These are phyloP conservation scores for Triticum timopheevii DNA, from an alignment of 176 grass and related monocot genomes.

Conservation along the genomic window DNA sequence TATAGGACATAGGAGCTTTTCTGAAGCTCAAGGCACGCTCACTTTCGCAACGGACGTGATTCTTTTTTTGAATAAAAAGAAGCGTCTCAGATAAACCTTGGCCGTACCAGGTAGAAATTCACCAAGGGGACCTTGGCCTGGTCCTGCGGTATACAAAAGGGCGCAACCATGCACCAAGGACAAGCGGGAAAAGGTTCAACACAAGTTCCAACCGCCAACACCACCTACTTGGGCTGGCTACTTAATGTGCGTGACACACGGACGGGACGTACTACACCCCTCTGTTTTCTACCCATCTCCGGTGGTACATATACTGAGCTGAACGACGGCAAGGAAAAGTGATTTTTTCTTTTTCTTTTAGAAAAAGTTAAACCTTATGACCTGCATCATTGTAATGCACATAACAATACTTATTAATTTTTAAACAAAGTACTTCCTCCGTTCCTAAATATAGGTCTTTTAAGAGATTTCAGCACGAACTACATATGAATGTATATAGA, in stretches of 20 bases:
- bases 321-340: too few species aligned
- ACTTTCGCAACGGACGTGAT: not conserved
- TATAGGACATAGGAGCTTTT: not conserved
- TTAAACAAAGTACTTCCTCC: too few species aligned
- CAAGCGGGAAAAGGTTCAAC: constrained; percentile 20
- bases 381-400: too few species aligned
- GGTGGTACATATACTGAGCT: not conserved
- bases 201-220: constrained; percentile 23
- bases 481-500: too few species aligned
- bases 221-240: not conserved
- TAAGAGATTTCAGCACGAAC: too few species aligned
- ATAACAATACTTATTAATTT: too few species aligned
- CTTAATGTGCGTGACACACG: not conserved
- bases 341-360: too few species aligned
- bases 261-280: not conserved
- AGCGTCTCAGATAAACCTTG: too few species aligned
- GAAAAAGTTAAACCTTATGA: too few species aligned
- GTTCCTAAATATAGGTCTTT: too few species aligned
- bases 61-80: not conserved
- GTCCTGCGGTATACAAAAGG: not conserved
- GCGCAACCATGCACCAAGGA: not conserved
- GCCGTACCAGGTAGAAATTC: too few species aligned
- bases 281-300: not conserved
- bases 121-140: too few species aligned
- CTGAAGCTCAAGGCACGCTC: not conserved